Evolutionary conservation across 2,329 filamentous ascomycete genomes (phyloP), one percentile per base, ranked within the genome.

Genomic region (Verticillium dahliae): DNA sequence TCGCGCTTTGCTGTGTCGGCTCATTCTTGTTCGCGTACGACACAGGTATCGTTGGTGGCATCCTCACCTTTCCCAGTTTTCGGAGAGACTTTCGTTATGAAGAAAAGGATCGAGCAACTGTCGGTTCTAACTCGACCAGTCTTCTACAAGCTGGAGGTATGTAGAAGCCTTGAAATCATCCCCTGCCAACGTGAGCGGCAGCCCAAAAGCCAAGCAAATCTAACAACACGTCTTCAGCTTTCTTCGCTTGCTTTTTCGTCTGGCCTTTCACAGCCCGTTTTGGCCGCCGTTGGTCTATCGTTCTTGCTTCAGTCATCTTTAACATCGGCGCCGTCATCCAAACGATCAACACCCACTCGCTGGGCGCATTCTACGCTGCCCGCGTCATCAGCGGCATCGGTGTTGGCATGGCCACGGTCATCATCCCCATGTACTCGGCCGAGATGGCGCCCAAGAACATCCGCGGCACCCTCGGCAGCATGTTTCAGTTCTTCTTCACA

Each of bases 381-480:
- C 74, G 77, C 13, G 67, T 71, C 41, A 67, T 74, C 33, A 69
- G 68, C n/a, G 73, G 72, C 7, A 63, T 75, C 14, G 73, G 76
- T 35, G 70, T 77, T 5, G 76, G 77, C 10, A 70, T 75, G 58
- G 73, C 74, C 9, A 76, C 74, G 3, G 75, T 76, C 59, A 72
- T 79, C 41, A 76, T 80, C n/a, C 79, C 79, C 57, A 76, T 81
- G 67, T 80, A 75, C 66, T 73, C 70, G 33, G 73, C 73, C 27
- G 79, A 81, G 69, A 78, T 79, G 74, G 73, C 77, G 0, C 81
- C 81, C 15, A 80, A 79, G 60, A 68, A 77, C 27, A 73, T 80
- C 45, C 75, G 79, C 50, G 79, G 77, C 10, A 69, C 71, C 41
- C 71, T 80, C 6, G 77, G 75, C 45, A 73, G 71, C 65, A 72